Conservation (phyloP, 495 filamentous ascomycete species). For the Amniculicola lignicola region DNA sequence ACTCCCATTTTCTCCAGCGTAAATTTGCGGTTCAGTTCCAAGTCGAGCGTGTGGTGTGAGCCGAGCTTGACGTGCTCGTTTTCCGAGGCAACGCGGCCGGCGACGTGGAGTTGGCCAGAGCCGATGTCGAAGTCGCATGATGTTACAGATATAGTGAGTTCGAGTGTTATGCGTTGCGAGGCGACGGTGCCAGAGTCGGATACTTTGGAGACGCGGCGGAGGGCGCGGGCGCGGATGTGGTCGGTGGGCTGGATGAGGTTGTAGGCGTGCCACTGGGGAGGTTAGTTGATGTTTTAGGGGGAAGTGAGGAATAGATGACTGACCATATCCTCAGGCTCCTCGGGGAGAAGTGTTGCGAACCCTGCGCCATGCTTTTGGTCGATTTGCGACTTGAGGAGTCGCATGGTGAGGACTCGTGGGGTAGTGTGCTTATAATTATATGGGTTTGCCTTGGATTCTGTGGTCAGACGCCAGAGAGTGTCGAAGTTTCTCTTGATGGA, state of each 20-base stretch:
- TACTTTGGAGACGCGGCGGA: conserved; percentile 66
- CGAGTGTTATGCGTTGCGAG: conserved; percentile 72
- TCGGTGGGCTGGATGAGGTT: conserved; percentile 85
- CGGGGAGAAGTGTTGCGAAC: conserved; percentile 74
- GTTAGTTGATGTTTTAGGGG: not conserved
- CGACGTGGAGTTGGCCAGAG: conserved; percentile 78
- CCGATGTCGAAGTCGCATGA: conserved; percentile 86
- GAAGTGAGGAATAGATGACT: conserved; percentile 7
- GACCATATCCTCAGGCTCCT: conserved; percentile 98
- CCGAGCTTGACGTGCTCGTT: conserved; percentile 81
- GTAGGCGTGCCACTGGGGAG: conserved; percentile 83
- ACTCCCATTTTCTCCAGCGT: conserved; percentile 70
- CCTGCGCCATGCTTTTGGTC: conserved; percentile 69
- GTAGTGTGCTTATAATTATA: not conserved
- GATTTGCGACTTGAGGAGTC: conserved; percentile 68
- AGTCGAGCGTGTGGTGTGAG: conserved; percentile 83
- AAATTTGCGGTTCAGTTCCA: conserved; percentile 84
- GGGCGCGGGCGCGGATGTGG: conserved; percentile 73
- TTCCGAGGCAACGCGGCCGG: conserved; percentile 75
- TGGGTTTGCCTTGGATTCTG: too few relatives aligned
- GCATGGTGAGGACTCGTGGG: conserved; percentile 49
- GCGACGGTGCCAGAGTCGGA: conserved; percentile 70
- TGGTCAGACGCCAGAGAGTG: too few relatives aligned
- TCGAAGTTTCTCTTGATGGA: too few relatives aligned
- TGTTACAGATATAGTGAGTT: conserved; percentile 76